These are phyloP conservation scores for Chlorella sp. DNA, from an alignment of 139 green algal genomes.

Conservation along the genomic window DNA sequence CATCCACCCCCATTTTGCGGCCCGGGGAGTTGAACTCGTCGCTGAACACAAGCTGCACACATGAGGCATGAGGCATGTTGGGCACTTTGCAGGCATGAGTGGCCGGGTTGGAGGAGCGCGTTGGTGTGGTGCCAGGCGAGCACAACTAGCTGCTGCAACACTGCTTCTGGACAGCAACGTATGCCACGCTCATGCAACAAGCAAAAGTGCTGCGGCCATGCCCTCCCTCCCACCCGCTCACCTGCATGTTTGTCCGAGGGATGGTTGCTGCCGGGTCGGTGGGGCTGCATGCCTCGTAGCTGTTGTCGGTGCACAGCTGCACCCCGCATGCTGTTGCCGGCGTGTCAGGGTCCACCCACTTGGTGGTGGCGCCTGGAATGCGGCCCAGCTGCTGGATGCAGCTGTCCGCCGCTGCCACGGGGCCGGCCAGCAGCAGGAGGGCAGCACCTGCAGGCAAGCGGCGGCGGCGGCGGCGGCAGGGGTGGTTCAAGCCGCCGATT, in stretches of 20 bases:
- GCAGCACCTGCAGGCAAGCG: too few species aligned
- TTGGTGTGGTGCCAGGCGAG: too few species aligned
- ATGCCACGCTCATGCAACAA: too few species aligned
- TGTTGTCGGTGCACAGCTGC: constrained; percentile 27
- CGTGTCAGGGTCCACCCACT: constrained; percentile 43
- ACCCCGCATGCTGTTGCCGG: constrained; percentile 32
- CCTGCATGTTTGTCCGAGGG: not conserved
- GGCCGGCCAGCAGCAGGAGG: too few species aligned
- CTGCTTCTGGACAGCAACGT: too few species aligned
- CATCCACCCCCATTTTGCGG: constrained; percentile 30
- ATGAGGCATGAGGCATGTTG: too few species aligned
- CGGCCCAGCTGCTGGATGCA: not conserved
- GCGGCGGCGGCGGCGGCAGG: too few species aligned
- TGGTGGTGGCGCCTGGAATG: not conserved
- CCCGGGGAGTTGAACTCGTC: constrained; percentile 57
- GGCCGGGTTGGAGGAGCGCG: too few species aligned
- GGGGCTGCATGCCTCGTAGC: not conserved
- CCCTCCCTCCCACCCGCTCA: not conserved
- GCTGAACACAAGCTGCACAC: constrained; percentile 57
- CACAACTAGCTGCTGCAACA: too few species aligned
- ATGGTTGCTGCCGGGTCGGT: not conserved
- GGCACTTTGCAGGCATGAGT: too few species aligned
- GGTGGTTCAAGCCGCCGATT: too few species aligned
- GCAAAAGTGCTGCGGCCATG: too few species aligned
- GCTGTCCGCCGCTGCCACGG: not conserved